Evolutionary conservation across 225 moss, liverwort and hornwort genomes (phyloP), one percentile per base, ranked within the genome.

Genomic region (Rhytidiadelphus loreus): DNA sequence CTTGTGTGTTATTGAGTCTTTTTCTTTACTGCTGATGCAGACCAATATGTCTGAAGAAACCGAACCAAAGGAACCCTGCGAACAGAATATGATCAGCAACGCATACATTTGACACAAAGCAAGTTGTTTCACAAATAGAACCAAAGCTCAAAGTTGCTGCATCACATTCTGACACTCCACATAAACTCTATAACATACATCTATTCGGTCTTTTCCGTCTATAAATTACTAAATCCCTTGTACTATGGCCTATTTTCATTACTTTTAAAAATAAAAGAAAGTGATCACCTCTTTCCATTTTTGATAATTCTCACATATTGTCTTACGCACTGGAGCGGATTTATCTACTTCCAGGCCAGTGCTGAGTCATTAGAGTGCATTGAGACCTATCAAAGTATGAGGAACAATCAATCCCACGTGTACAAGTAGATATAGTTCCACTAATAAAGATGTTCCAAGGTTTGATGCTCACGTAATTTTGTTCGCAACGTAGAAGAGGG

Each of bases 401-500:
- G 23, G 26, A 74, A 41, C 35, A 63, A 55, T 79, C 56, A 61
- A 80, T 83, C 24, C 74, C 80, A 74, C 18, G n/a, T 77, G 35
- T 69, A 56, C 56, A 87, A 85, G 87, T 22, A 81, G 32, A 74
- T 52, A 41, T 35, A 71, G 20, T 63, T 88, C 87, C 52, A 29
- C 61, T 56, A 37, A 62, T 63, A 84, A 41, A 92, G 53, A 75
- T 87, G 82, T 82, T 83, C 57, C 52, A 63, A 58, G 87, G 39
- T 90, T 63, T 33, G 78, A 76, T 85, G 77, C 96, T 94, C 92
- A 98, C 98, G 96, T 91, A 53, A 97, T 81, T 88, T 91, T 93
- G 88, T 96, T 97, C 60, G 99, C 95, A 81, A 99, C 88, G 90
- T 95, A 93, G 89, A 99, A 99, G 89, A 99, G 92, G 60, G 92